Evolutionary conservation across 2,329 filamentous ascomycete species (phyloP).

Genomic region (Lachnellula suecica): DNA sequence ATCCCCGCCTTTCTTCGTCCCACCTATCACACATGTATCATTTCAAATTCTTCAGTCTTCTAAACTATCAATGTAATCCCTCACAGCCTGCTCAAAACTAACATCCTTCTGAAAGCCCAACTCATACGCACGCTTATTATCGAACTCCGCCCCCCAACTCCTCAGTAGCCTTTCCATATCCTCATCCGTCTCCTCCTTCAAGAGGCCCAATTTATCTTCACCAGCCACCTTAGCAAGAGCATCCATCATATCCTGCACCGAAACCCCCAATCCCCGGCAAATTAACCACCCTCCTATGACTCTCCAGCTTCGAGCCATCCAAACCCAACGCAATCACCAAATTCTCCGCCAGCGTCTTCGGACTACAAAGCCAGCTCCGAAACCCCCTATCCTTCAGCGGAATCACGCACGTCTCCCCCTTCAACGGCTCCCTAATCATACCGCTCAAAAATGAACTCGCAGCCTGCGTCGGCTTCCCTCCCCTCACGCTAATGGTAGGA

Average conservation of each 20-base stretch:
- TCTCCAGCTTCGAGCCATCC: slow-evolving; percentile 40
- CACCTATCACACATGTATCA: not conserved
- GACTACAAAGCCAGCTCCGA: slow-evolving; percentile 53
- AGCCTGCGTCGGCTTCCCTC: slow-evolving; percentile 58
- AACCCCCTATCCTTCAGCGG: slow-evolving; percentile 51
- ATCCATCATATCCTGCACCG: slow-evolving; percentile 60
- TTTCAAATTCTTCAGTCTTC: slow-evolving; percentile 1
- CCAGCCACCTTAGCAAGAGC: slow-evolving; percentile 55
- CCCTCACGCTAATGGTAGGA: slow-evolving; percentile 60
- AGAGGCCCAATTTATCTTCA: slow-evolving; percentile 48
- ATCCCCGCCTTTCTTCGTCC: not conserved
- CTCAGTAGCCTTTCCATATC: slow-evolving; percentile 56
- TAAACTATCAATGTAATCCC: slow-evolving; percentile 44
- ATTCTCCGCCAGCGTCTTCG: slow-evolving; percentile 51
- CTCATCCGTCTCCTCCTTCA: slow-evolving; percentile 54
- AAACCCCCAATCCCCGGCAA: slow-evolving; percentile 57
- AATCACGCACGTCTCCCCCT: slow-evolving; percentile 52
- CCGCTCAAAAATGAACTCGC: slow-evolving; percentile 61
- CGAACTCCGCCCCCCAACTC: slow-evolving; percentile 59
- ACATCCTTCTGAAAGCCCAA: slow-evolving; percentile 52
- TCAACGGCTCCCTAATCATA: slow-evolving; percentile 60
- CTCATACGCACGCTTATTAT: slow-evolving; percentile 48
- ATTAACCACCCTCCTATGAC: slow-evolving; percentile 53
- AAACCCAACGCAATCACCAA: slow-evolving; percentile 45
- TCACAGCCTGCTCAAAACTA: slow-evolving; percentile 53